phyloP scores from a whole-genome alignment of 352 stramenopile species.

The Pythium monospermum region DNA sequence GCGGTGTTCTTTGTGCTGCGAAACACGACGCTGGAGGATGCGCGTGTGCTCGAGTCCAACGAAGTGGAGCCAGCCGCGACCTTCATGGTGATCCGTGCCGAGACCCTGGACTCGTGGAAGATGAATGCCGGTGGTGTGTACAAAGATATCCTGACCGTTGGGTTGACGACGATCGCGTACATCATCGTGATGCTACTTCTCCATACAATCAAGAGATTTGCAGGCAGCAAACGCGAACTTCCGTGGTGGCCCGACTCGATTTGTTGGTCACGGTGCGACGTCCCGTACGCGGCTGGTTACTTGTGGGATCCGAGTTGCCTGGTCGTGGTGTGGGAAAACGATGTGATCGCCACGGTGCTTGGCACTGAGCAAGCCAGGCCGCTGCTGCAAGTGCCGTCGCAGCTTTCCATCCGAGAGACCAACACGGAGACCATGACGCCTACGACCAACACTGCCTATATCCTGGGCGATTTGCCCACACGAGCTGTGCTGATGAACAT shows the following conservation, averaged over 20 bases:
- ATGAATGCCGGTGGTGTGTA: slow-evolving; percentile 27
- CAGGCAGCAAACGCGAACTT: slow-evolving; percentile 6
- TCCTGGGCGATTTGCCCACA: slow-evolving; percentile 15
- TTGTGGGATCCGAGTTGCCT: slow-evolving; percentile 29
- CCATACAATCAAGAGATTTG: slow-evolving; percentile 5
- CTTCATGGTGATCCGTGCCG: slow-evolving; percentile 28
- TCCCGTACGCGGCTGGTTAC: slow-evolving; percentile 25
- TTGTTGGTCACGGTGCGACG: slow-evolving; percentile 23
- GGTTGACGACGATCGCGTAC: slow-evolving; percentile 11
- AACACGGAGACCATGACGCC: not conserved
- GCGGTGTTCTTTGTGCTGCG: slow-evolving; percentile 20
- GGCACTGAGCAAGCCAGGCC: slow-evolving; percentile 12
- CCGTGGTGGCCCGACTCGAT: slow-evolving; percentile 21
- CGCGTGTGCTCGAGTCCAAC: slow-evolving; percentile 24
- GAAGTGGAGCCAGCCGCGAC: slow-evolving; percentile 25
- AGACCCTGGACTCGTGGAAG: slow-evolving; percentile 29
- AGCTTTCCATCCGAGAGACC: slow-evolving; percentile 15
- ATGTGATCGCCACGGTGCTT: slow-evolving; percentile 15
- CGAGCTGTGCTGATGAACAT: slow-evolving; percentile 27
- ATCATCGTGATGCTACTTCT: slow-evolving; percentile 4
- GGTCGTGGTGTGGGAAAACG: slow-evolving; percentile 26
- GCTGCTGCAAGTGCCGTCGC: slow-evolving; percentile 13
- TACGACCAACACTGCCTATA: slow-evolving; percentile 14
- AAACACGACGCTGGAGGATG: slow-evolving; percentile 16
- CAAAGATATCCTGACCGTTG: slow-evolving; percentile 20